Evolutionary conservation across 2,329 filamentous ascomycete genomes (phyloP).

Genomic region (Herpomyces periplanetae): DNA sequence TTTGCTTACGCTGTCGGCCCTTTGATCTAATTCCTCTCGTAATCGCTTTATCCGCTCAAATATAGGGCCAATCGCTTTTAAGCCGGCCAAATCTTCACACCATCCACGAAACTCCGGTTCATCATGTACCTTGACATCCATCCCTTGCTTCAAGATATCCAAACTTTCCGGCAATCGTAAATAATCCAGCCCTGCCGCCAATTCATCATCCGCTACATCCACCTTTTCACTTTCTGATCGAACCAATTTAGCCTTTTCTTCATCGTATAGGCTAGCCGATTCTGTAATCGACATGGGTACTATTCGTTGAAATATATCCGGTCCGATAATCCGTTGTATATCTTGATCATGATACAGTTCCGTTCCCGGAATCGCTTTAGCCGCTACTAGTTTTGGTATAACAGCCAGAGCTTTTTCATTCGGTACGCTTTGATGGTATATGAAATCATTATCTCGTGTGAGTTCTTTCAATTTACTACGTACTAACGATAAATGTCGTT

Average conservation of each 20-base stretch:
- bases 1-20: constrained; percentile 41
- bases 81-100: constrained; percentile 66
- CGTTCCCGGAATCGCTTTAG: constrained; percentile 83
- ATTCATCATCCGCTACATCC: constrained; percentile 66
- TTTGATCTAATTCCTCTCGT: constrained; percentile 28
- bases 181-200: constrained; percentile 80
- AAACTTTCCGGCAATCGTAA: constrained; percentile 55
- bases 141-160: constrained; percentile 62
- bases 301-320: constrained; percentile 84
- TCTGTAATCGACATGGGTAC: constrained; percentile 85
- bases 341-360: constrained; percentile 90
- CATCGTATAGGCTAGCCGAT: constrained; percentile 79
- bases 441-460: constrained; percentile 81
- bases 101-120: constrained; percentile 72
- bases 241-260: constrained; percentile 85
- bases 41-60: constrained; percentile 42
- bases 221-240: constrained; percentile 75
- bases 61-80: constrained; percentile 34
- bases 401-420: constrained; percentile 39
- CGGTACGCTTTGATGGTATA: constrained; percentile 75
- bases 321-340: constrained; percentile 79
- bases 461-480: constrained; percentile 40
- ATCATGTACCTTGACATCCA: constrained; percentile 51
- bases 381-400: constrained; percentile 64
- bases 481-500: constrained; percentile 36